Conservation (phyloP, 2,329 filamentous ascomycete species). For the Pseudopithomyces chartarum region DNA sequence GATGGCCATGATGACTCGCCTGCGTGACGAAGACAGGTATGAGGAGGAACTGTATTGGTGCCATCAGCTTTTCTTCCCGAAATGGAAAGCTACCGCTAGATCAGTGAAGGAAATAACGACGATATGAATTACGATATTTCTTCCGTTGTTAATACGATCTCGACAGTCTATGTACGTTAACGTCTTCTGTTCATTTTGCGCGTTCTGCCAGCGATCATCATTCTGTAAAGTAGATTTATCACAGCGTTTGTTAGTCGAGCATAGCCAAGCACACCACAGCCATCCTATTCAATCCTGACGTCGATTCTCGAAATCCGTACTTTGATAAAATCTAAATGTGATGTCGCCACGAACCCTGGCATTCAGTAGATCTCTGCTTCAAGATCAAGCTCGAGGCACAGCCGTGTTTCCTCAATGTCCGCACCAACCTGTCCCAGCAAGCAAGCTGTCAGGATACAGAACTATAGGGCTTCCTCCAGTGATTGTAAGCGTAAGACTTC, state of each 20-base stretch:
- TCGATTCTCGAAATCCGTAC: background rate
- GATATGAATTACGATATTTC: too few relatives aligned
- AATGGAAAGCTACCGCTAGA: conserved; percentile 9
- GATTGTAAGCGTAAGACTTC: background rate
- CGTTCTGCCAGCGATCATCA: too few relatives aligned
- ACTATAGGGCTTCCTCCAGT: conserved; percentile 1
- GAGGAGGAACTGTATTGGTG: conserved; percentile 15
- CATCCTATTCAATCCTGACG: too few relatives aligned
- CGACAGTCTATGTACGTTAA: too few relatives aligned
- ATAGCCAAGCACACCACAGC: too few relatives aligned
- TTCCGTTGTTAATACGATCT: too few relatives aligned
- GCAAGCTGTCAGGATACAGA: background rate
- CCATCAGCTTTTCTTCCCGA: conserved; percentile 15
- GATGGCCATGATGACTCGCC: background rate
- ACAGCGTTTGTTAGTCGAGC: too few relatives aligned
- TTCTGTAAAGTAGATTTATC: too few relatives aligned
- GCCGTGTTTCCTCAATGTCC: background rate
- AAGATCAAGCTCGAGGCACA: conserved; percentile 57
- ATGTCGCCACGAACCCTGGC: conserved; percentile 64
- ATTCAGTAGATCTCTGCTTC: conserved; percentile 66
- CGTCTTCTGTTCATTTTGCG: too few relatives aligned
- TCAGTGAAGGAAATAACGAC: background rate
- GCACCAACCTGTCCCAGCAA: conserved; percentile 1
- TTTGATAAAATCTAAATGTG: conserved; percentile 58
- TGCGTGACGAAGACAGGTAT: conserved; percentile 7